phyloP scores from a whole-genome alignment of 192 early-diverging fungal genomes.

The Irineochytrium annulatum region DNA sequence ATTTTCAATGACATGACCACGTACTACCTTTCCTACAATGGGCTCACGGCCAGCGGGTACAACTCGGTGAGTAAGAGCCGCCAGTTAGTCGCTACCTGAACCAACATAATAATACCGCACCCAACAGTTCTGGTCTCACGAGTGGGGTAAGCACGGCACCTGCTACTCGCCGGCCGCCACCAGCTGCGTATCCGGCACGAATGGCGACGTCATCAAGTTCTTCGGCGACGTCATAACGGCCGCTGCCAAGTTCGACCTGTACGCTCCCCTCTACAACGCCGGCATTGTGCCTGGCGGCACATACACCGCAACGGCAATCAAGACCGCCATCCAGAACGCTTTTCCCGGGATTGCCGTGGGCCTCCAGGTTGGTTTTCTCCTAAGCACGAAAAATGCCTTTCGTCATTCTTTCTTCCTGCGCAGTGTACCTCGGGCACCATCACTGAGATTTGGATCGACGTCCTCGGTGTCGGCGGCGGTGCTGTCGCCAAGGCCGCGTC shows the following conservation, averaged over 20 bases:
- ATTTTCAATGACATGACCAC: slow-evolving; percentile 30
- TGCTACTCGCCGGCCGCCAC: slow-evolving; percentile 16
- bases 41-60: too few relatives aligned
- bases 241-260: not conserved
- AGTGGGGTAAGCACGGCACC: slow-evolving; percentile 49
- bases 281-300: slow-evolving; percentile 36
- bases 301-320: slow-evolving; percentile 38
- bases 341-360: slow-evolving; percentile 15
- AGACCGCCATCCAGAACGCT: slow-evolving; percentile 32
- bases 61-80: too few relatives aligned
- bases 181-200: not conserved
- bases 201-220: not conserved
- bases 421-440: not conserved
- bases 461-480: not conserved
- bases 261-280: slow-evolving; percentile 3
- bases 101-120: not conserved
- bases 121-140: slow-evolving; percentile 43
- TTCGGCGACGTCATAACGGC: not conserved
- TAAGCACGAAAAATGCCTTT: too few relatives aligned
- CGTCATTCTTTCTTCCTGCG: too few relatives aligned
- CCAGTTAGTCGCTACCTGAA: too few relatives aligned
- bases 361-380: too few relatives aligned
- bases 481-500: not conserved
- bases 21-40: slow-evolving; percentile 29
- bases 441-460: not conserved